These are phyloP conservation scores for Phlebopus sp. DNA, from an alignment of 1,284 basidiomycete genomes.

Conservation along the genomic window DNA sequence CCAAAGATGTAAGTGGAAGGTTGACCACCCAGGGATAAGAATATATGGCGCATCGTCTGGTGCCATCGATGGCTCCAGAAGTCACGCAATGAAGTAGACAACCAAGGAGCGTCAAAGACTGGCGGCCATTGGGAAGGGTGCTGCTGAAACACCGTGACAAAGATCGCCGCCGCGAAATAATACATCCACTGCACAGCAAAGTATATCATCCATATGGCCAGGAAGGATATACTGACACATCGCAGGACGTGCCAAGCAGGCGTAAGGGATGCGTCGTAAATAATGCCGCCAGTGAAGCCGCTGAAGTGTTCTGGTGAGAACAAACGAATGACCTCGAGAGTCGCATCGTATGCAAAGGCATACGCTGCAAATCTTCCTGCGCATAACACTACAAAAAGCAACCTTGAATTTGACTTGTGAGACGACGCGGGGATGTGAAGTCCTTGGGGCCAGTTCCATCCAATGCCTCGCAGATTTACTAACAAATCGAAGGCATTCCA, in stretches of 20 bases:
- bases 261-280: slow-evolving; percentile 47
- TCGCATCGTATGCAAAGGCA: slow-evolving; percentile 17
- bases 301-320: slow-evolving; percentile 19
- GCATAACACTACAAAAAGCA: slow-evolving; percentile 12
- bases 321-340: slow-evolving; percentile 11
- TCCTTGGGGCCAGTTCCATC: slow-evolving; percentile 28
- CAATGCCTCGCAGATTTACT: slow-evolving; percentile 21
- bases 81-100: slow-evolving; percentile 36
- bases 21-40: slow-evolving; percentile 31
- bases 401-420: slow-evolving; percentile 12
- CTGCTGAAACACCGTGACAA: slow-evolving; percentile 37
- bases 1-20: slow-evolving; percentile 40
- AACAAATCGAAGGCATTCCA: slow-evolving; percentile 29
- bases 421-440: slow-evolving; percentile 11
- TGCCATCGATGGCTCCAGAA: slow-evolving; percentile 49
- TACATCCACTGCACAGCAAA: slow-evolving; percentile 44
- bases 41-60: slow-evolving; percentile 35
- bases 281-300: slow-evolving; percentile 33
- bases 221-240: slow-evolving; percentile 38
- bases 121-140: slow-evolving; percentile 40
- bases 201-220: slow-evolving; percentile 43
- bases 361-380: not conserved
- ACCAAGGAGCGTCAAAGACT: slow-evolving; percentile 38
- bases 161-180: slow-evolving; percentile 40
- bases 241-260: slow-evolving; percentile 40